Percentiles rank a stretch among this genome's conserved stretches.
Conservation (phyloP, 2,329 filamentous ascomycete genomes). For the Ceratocystis smalleyi region DNA sequence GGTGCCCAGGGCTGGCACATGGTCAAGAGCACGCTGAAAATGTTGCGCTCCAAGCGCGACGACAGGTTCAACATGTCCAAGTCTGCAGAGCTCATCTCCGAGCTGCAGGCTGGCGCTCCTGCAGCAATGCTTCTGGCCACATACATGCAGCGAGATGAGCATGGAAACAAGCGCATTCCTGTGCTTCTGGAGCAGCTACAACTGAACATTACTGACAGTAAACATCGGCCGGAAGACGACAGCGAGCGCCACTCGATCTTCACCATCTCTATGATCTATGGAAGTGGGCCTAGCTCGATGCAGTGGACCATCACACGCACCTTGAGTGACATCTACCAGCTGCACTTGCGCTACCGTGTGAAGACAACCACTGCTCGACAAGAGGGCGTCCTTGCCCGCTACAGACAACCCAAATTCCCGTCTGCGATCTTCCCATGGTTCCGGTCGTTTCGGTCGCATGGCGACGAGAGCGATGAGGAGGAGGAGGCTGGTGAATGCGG, state of each 20-base stretch:
- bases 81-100: constrained; percentile 89
- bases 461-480: constrained; percentile 69
- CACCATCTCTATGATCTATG: constrained; percentile 86
- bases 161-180: constrained; percentile 86
- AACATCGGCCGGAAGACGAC: constrained; percentile 47
- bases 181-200: constrained; percentile 92
- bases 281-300: constrained; percentile 89
- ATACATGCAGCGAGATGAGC: constrained; percentile 95
- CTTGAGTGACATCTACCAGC: constrained; percentile 75
- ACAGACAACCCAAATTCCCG: constrained; percentile 76
- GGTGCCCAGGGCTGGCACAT: constrained; percentile 80
- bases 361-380: constrained; percentile 48
- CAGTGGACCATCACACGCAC: constrained; percentile 85
- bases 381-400: constrained; percentile 33
- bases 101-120: constrained; percentile 79
- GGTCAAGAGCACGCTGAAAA: constrained; percentile 74
- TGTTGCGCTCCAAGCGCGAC: constrained; percentile 65
- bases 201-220: constrained; percentile 68
- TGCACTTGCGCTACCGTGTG: constrained; percentile 87
- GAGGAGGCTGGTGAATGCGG: constrained; percentile 25
- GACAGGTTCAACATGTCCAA: constrained; percentile 88
- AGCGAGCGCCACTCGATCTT: constrained; percentile 67
- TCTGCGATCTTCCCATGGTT: constrained; percentile 80
- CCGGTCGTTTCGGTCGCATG: constrained; percentile 61
- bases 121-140: constrained; percentile 89